These are phyloP conservation scores for Mollisiaceae sp. DNA, from an alignment of 2,329 filamentous ascomycete genomes.

Conservation along the genomic window DNA sequence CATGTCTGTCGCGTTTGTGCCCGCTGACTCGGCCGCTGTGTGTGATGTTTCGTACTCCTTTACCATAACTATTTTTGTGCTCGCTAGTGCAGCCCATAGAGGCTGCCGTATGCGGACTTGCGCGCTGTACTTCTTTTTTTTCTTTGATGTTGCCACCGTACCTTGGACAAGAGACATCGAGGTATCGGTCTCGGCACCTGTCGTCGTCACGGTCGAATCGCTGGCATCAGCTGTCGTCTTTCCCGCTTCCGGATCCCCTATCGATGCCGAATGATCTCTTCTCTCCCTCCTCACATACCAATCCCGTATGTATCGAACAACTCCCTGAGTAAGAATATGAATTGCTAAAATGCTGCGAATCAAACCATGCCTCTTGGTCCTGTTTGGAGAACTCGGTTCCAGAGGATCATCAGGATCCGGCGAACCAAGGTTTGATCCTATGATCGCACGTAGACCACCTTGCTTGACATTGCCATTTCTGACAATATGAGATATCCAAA, in stretches of 20 bases:
- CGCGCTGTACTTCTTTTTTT: constrained; percentile 87
- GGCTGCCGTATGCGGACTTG: constrained; percentile 90
- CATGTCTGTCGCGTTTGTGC: constrained; percentile 76
- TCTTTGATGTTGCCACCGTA: constrained; percentile 67
- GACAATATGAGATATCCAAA: constrained; percentile 47
- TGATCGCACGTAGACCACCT: constrained; percentile 36
- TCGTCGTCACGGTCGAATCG: constrained; percentile 43
- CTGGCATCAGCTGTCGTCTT: constrained; percentile 58
- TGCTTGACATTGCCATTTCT: constrained; percentile 37
- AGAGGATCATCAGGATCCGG: constrained; percentile 52
- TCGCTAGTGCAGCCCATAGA: constrained; percentile 91
- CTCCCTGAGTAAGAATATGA: constrained; percentile 75
- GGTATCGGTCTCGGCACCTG: constrained; percentile 35
- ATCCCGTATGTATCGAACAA: constrained; percentile 72
- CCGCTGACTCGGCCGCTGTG: constrained; percentile 73
- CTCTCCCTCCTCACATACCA: constrained; percentile 69
- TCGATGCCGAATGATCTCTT: constrained; percentile 54
- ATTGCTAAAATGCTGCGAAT: constrained; percentile 72
- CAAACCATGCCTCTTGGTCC: constrained; percentile 69
- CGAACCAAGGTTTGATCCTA: constrained; percentile 39
- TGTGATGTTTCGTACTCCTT: constrained; percentile 88
- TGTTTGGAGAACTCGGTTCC: constrained; percentile 48
- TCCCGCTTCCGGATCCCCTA: constrained; percentile 67
- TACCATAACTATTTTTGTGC: constrained; percentile 94
- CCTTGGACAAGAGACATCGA: constrained; percentile 32